These are phyloP conservation scores for Apiospora kogelbergensis DNA, from an alignment of 2,329 filamentous ascomycete species.

Conservation along the genomic window DNA sequence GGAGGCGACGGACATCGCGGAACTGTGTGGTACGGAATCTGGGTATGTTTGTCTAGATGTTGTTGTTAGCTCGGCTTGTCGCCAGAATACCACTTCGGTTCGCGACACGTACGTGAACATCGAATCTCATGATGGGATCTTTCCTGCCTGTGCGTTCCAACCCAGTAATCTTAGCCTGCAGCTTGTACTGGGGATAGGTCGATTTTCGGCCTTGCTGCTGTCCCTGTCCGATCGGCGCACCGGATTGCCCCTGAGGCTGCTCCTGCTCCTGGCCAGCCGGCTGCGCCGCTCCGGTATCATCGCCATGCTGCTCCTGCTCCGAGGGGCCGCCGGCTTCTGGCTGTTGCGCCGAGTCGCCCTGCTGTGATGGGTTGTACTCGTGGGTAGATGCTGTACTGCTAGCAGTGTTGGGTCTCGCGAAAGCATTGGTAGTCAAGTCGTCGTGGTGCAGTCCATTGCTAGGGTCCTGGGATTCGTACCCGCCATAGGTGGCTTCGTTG, in stretches of 20 bases:
- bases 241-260: conserved; percentile 23
- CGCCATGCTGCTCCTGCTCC: conserved; percentile 15
- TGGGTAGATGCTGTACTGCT: conserved; percentile 45
- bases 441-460: conserved; percentile 44
- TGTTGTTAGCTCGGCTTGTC: not conserved
- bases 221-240: conserved; percentile 17
- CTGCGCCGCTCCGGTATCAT: not conserved
- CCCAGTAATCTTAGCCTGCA: conserved; percentile 93
- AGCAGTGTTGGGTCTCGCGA: conserved; percentile 46
- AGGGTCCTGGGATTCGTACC: conserved; percentile 40
- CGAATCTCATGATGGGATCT: conserved; percentile 90
- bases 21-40: conserved; percentile 98
- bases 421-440: conserved; percentile 36
- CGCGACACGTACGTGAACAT: conserved; percentile 76
- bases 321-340: conserved; percentile 19
- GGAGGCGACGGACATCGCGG: conserved; percentile 91
- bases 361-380: conserved; percentile 36
- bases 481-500: conserved; percentile 42
- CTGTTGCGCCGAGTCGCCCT: conserved; percentile 29
- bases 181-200: conserved; percentile 71
- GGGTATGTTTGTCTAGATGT: conserved; percentile 85
- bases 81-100: not conserved
- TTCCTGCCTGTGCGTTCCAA: conserved; percentile 93
- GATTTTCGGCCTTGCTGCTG: conserved; percentile 54
- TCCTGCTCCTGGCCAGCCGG: conserved; percentile 24